Base-by-base conservation (phyloP, 1,284 basidiomycete species). In the Ganoderma resinaceum region DNA sequence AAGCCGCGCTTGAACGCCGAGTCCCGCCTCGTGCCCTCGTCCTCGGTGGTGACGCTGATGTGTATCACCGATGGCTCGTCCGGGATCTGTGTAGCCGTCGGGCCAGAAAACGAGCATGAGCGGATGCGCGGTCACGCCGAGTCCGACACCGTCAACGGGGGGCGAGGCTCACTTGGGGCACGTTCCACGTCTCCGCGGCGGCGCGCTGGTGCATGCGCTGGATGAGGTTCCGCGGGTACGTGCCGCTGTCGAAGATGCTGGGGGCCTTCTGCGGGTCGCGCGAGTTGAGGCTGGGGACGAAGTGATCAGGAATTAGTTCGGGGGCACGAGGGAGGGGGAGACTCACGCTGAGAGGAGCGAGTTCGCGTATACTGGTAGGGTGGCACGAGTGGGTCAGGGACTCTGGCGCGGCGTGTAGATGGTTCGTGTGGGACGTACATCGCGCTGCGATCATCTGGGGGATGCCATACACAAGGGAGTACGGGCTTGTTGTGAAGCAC, bases 151-250 rank as follows among this genome's bases (percentile, higher is more conserved):
- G 53, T 16, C 7, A 57, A 31, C 18, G 14, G 37, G 3, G 35
- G 12, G 2, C 60, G 3, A 20, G 12, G 2, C 60, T 23, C 46
- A 52, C 61, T 43, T 62, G 61, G 4, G 61, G 61, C 11, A 37
- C 61, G 46, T 62, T 62, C 61, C 61, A 62, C 14, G 43, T 52
- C 31, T 49, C 46, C 7, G 42, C 46, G 9, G 61, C 61, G 7
- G 61, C 46, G 16, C 61, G 61, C 4, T 20, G 61, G 31, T 62
- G 35, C 43, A 42, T 46, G 61, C 61, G 61, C 46, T 43, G 29
- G 33, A 62, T 49, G 20, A 62, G 61, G 46, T 62, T 43, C 20
- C 43, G 43, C 6, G n/a, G 46, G 46, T 62, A 62, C 31, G 61
- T 3, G 31, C 61, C 61, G 29, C 42, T 23, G 31, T 62, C 61